Base-by-base conservation (phyloP, 169 alveolate species). In the Plasmodium coatneyi region DNA sequence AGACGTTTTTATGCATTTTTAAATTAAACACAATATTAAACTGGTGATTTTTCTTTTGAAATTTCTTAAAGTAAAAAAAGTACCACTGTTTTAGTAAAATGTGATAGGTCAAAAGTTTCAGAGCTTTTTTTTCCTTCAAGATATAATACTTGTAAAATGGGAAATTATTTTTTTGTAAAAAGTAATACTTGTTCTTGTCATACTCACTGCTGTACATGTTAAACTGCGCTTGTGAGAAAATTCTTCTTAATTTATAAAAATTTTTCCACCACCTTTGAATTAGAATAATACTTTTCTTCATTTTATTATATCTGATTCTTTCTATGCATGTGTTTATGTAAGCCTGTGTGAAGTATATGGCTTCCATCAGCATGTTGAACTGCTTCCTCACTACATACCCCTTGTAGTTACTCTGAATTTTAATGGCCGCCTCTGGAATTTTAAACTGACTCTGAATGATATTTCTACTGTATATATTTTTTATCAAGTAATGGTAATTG, bases 1-100 rank as follows among this genome's bases (percentile, higher is more conserved):
- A 80, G 32, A 91, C 78, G 30, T 91, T 91, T 91, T 91, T 91
- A 56, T 81, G 81, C 74, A 91, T 49, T 41, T 91, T 91, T 19
- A 91, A 71, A 91, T 91, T 91, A 81, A 91, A 91, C 12, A 91
- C 80, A 80, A 91, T 91, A 91, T 91, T 91, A 91, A 91, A 91
- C 36, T 71, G 41, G 22, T 91, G 95, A 91, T 91, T 91, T 91
- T 91, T 91, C 54, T 71, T 80, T 80, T 82, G 84, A 7, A 91
- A 91, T 66, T 91, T 91, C 74, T 91, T 91, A 78, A 74, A 78
- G 52, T 91, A 91, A 82, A 81, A 91, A 81, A 91, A 91, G 74
- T 91, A 91, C 92, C 95, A 91, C 14, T 91, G 95, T 80, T 91
- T 91, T 46, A 91, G 70, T 81, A 91, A 91, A 43, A 91, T 91